Conservation (phyloP, 1,139 yeast species). For the Suhomyces kunorum region DNA sequence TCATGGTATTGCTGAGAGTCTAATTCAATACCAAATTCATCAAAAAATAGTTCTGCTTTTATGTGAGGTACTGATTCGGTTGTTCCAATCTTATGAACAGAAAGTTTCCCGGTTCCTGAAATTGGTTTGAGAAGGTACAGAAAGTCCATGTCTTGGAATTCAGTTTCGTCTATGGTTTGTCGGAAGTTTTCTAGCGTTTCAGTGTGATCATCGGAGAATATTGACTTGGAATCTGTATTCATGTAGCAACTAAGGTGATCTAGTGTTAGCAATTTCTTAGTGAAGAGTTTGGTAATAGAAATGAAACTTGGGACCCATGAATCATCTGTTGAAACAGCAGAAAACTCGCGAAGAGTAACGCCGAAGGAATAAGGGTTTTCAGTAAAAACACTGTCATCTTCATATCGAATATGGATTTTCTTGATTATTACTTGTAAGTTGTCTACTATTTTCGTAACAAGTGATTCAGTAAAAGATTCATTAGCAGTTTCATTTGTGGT, state of each 20-base stretch:
- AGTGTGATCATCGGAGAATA: constrained; percentile 47
- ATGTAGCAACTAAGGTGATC: constrained; percentile 79
- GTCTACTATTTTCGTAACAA: constrained; percentile 87
- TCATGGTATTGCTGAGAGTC: constrained; percentile 86
- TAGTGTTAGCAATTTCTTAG: constrained; percentile 77
- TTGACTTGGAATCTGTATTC: constrained; percentile 67
- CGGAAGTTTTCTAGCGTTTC: constrained; percentile 47
- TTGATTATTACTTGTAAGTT: constrained; percentile 91
- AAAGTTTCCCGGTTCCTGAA: constrained; percentile 80
- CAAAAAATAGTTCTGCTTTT: constrained; percentile 74
- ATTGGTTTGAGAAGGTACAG: constrained; percentile 86
- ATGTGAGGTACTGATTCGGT: constrained; percentile 72
- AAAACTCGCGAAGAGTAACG: constrained; percentile 75
- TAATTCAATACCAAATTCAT: constrained; percentile 81
- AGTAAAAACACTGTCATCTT: constrained; percentile 70
- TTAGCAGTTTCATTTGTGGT: constrained; percentile 52
- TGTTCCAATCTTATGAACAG: constrained; percentile 76
- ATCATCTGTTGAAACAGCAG: constrained; percentile 88
- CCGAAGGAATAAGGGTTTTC: constrained; percentile 83
- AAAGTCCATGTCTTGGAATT: constrained; percentile 27
- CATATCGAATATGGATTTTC: constrained; percentile 89
- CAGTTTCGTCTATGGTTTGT: constrained; percentile 26
- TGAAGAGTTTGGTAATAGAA: constrained; percentile 62
- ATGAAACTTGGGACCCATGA: constrained; percentile 87
- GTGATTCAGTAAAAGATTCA: constrained; percentile 83